A percentile compares a stretch with the other conserved stretches of the same genome.
phyloP scores from a whole-genome alignment of 441 rosid genomes.

The Gossypium aridum region DNA sequence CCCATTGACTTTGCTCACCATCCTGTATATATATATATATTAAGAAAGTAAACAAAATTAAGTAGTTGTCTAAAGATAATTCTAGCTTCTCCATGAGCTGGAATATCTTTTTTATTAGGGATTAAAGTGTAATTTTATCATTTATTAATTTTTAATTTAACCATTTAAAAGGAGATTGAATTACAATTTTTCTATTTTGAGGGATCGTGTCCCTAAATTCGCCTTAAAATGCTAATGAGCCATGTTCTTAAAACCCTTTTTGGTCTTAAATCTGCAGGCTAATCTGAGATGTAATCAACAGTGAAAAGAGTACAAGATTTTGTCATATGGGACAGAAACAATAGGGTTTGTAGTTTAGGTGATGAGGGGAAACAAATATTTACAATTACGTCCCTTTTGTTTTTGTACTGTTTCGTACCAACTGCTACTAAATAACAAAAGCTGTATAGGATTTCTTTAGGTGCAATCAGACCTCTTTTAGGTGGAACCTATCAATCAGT shows the following conservation, averaged over 20 bases:
- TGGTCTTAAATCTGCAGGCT: neutral
- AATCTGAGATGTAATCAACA: neutral
- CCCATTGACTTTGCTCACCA: conserved; percentile 8
- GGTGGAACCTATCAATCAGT: conserved; percentile 17
- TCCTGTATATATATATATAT: neutral
- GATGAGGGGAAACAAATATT: neutral
- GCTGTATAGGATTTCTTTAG: conserved; percentile 12
- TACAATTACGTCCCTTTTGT: neutral
- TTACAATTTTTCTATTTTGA: neutral
- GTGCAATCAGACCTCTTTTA: conserved; percentile 14
- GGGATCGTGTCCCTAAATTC: no score
- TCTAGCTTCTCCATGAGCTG: neutral
- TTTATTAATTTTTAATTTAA: no score
- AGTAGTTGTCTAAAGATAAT: neutral
- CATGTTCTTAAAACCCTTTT: neutral
- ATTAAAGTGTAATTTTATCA: neutral
- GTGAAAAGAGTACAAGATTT: neutral
- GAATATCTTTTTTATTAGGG: no score
- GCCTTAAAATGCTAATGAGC: no score
- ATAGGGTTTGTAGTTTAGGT: neutral
- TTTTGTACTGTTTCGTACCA: conserved; percentile 12
- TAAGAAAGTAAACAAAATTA: neutral
- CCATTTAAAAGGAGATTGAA: no score
- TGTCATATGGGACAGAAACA: neutral
- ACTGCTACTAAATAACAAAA: neutral